Evolutionary conservation across 2,329 filamentous ascomycete species (phyloP).

Genomic region (Fusarium tricinctum): DNA sequence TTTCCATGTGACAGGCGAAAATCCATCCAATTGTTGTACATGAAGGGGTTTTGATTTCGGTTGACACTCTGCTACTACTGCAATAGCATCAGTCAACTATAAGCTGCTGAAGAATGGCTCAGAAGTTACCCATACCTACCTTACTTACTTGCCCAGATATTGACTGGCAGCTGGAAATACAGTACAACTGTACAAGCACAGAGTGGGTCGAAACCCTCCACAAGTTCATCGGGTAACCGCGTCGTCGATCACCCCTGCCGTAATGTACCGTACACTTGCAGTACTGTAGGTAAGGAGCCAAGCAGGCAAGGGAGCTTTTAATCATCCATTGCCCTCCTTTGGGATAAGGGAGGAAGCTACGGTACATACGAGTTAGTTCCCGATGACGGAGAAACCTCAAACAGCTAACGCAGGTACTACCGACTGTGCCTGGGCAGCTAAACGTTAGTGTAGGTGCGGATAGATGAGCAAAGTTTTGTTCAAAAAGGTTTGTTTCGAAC

Average conservation of each 20-base stretch:
- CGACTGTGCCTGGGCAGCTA: slow-evolving; percentile 13
- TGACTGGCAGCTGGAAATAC: slow-evolving; percentile 1
- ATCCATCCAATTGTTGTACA: slow-evolving; percentile 45
- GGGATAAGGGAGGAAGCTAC: slow-evolving; percentile 12
- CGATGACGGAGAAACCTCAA: slow-evolving; percentile 33
- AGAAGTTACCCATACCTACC: slow-evolving; percentile 1
- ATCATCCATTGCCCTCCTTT: slow-evolving; percentile 12
- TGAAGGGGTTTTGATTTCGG: slow-evolving; percentile 15
- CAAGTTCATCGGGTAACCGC: slow-evolving; percentile 42
- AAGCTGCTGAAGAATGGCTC: slow-evolving; percentile 12
- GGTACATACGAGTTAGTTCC: slow-evolving; percentile 30
- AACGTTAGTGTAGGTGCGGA: background rate
- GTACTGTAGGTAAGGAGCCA: background rate
- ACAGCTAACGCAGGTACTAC: slow-evolving; percentile 35
- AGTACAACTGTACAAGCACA: background rate
- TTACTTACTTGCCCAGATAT: background rate
- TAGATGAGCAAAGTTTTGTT: slow-evolving; percentile 12
- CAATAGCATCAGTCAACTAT: slow-evolving; percentile 22
- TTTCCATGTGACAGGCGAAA: slow-evolving; percentile 12
- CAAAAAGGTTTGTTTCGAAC: slow-evolving; percentile 31
- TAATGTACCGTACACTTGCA: slow-evolving; percentile 7
- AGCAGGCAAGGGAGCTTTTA: background rate
- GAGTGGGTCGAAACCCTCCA: slow-evolving; percentile 28
- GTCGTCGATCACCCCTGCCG: slow-evolving; percentile 32
- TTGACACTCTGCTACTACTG: slow-evolving; percentile 20